Percentiles rank a stretch among this genome's conserved stretches.
Conservation (phyloP, 257 asterid genomes). For the Solanum ahanhuiri region DNA sequence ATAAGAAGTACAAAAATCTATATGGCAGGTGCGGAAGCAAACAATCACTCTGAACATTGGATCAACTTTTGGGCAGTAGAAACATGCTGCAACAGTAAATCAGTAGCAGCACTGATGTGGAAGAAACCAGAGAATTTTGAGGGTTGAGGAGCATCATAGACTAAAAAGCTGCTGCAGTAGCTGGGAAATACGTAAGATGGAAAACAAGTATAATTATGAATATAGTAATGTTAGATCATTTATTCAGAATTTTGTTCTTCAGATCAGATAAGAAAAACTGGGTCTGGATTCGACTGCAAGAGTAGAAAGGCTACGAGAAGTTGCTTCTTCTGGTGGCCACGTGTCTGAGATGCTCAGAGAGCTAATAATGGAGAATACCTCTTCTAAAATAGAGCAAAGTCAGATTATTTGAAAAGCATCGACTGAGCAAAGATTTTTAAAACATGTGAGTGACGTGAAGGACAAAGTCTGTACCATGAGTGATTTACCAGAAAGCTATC, state of each 20-base stretch:
- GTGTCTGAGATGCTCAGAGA: neutral
- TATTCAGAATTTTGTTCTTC: neutral
- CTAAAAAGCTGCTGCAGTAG: neutral
- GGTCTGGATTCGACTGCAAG: neutral
- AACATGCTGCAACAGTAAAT: neutral
- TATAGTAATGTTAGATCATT: neutral
- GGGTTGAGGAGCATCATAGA: neutral
- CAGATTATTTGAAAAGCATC: neutral
- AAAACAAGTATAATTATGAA: neutral
- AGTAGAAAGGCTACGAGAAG: neutral
- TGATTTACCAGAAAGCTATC: neutral
- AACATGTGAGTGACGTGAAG: neutral
- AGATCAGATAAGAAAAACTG: neutral
- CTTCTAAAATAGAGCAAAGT: neutral
- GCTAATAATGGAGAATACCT: neutral
- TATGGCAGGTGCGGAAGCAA: neutral
- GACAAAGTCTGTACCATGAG: neutral
- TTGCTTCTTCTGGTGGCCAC: neutral
- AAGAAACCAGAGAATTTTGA: neutral
- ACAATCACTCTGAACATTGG: neutral
- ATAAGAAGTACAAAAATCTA: neutral
- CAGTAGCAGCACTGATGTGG: neutral
- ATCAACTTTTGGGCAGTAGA: neutral
- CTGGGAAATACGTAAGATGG: neutral
- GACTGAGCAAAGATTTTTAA: neutral